These are phyloP conservation scores for Eugenia klotzschiana DNA, from an alignment of 441 rosid species.

Conservation along the genomic window DNA sequence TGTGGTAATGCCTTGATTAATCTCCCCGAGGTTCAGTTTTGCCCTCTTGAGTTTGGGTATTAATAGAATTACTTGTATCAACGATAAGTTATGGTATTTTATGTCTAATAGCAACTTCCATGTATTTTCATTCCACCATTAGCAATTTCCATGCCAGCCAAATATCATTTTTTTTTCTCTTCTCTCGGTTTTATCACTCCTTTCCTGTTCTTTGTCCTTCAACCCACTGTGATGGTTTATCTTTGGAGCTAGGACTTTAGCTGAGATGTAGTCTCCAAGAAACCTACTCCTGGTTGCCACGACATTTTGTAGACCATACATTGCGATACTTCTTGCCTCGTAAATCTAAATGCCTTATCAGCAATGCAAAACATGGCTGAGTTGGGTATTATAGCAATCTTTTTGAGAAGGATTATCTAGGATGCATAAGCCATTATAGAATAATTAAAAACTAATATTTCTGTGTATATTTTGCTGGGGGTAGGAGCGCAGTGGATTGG, in stretches of 20 bases:
- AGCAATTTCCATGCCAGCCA: background rate
- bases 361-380: background rate
- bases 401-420: background rate
- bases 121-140: background rate
- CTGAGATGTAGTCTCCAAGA: background rate
- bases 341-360: background rate
- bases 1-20: background rate
- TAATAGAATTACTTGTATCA: background rate
- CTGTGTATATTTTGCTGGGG: background rate
- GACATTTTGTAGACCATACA: background rate
- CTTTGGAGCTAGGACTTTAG: background rate
- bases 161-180: background rate
- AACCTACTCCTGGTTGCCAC: background rate
- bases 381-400: background rate
- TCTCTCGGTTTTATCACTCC: background rate
- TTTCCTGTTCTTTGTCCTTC: background rate
- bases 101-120: background rate
- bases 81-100: background rate
- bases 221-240: background rate
- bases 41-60: background rate
- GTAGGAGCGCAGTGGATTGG: conserved; percentile 98
- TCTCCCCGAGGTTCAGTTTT: background rate
- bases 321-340: background rate
- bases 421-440: background rate
- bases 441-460: background rate